phyloP scores from a whole-genome alignment of 2,329 filamentous ascomycete species.

The Coniochaeta hoffmannii region DNA sequence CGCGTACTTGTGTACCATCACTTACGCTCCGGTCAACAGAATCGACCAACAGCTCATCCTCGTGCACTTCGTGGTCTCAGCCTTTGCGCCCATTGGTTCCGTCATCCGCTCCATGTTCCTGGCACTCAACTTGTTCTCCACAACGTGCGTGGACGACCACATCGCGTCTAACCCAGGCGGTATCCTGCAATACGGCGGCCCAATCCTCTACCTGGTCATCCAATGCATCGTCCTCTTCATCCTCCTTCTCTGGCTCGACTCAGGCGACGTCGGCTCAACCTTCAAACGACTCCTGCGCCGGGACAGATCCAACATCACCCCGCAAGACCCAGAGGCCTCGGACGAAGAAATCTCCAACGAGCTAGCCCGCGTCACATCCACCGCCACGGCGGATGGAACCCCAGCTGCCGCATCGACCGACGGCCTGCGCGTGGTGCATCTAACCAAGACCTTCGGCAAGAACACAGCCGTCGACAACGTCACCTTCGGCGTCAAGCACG shows the following conservation, averaged over 20 bases:
- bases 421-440: constrained; percentile 69
- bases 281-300: constrained; percentile 33
- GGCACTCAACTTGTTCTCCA: constrained; percentile 74
- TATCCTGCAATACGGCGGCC: constrained; percentile 71
- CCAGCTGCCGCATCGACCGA: constrained; percentile 33
- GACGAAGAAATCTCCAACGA: constrained; percentile 61
- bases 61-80: constrained; percentile 67
- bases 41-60: constrained; percentile 62
- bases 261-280: constrained; percentile 56
- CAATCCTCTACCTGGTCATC: constrained; percentile 73
- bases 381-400: constrained; percentile 21
- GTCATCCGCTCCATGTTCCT: constrained; percentile 68
- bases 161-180: constrained; percentile 62
- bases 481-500: constrained; percentile 70
- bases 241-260: constrained; percentile 73
- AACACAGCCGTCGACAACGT: constrained; percentile 82
- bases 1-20: constrained; percentile 63
- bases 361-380: constrained; percentile 51
- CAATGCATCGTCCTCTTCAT: constrained; percentile 66
- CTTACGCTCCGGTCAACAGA: constrained; percentile 61
- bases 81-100: constrained; percentile 70
- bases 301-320: constrained; percentile 9
- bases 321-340: constrained; percentile 22
- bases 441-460: constrained; percentile 72
- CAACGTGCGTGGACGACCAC: constrained; percentile 60